A percentile compares a stretch with the other conserved stretches of the same genome.
Evolutionary conservation across 176 grass and related monocot species (phyloP).

Genomic region (Aechmea fasciata): DNA sequence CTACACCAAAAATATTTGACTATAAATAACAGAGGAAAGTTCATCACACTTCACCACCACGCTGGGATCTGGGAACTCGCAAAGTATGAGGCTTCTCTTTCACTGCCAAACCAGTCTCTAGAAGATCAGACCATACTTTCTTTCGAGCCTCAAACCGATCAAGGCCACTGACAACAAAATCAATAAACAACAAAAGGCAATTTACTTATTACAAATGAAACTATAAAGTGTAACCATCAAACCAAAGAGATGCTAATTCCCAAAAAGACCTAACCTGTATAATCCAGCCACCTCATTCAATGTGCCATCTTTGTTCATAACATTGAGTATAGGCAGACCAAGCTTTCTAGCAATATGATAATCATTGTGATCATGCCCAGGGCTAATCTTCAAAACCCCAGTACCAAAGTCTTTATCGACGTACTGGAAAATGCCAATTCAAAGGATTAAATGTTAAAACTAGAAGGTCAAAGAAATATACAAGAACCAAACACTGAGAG

Average conservation of each 20-base stretch:
- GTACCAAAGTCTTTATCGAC: slow-evolving; percentile 99
- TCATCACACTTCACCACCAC: slow-evolving; percentile 87
- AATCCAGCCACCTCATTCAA: slow-evolving; percentile 91
- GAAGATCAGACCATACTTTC: slow-evolving; percentile 91
- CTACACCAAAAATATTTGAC: slow-evolving; percentile 7
- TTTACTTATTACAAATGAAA: not conserved
- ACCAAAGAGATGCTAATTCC: not conserved
- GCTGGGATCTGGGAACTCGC: slow-evolving; percentile 94
- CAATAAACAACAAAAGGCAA: slow-evolving; percentile 5
- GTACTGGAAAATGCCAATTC: slow-evolving; percentile 42
- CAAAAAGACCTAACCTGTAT: slow-evolving; percentile 39
- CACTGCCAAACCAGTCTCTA: slow-evolving; percentile 71
- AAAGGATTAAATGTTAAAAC: slow-evolving; percentile 22
- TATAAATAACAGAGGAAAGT: slow-evolving; percentile 26
- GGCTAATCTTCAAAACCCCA: slow-evolving; percentile 94
- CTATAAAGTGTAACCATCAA: not conserved
- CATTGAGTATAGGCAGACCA: slow-evolving; percentile 90
- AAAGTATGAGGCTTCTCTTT: slow-evolving; percentile 87
- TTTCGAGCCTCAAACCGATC: slow-evolving; percentile 89
- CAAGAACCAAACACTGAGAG: not conserved
- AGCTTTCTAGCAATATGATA: slow-evolving; percentile 99
- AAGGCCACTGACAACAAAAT: slow-evolving; percentile 54
- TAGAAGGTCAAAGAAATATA: not conserved
- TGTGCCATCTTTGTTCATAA: slow-evolving; percentile 98
- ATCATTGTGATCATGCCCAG: slow-evolving; percentile 99